Evolutionary conservation across 2,329 filamentous ascomycete species (phyloP).

Genomic region (Metarhizium guizhouense): DNA sequence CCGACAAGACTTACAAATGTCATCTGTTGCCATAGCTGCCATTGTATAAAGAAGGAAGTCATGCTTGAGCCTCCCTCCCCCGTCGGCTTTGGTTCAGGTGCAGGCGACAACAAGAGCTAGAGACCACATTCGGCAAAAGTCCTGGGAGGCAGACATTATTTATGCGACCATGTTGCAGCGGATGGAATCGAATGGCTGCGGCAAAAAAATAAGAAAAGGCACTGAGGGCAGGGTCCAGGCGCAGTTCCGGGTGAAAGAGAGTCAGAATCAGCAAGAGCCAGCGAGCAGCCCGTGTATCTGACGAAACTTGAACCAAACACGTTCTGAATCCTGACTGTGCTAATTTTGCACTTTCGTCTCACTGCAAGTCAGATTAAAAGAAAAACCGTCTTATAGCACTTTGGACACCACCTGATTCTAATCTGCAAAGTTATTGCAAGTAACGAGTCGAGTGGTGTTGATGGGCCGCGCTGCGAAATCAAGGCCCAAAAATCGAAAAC

Average conservation of each 20-base stretch:
- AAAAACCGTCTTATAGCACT: no score
- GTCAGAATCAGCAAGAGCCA: constrained; percentile 6
- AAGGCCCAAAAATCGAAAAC: not conserved
- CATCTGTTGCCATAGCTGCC: constrained; percentile 84
- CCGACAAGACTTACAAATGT: constrained; percentile 59
- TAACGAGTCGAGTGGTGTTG: not conserved
- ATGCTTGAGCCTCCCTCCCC: constrained; percentile 12
- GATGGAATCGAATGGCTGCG: not conserved
- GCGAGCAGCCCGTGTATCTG: constrained; percentile 1
- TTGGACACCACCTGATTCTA: not conserved
- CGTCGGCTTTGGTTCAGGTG: not conserved
- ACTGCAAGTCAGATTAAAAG: no score
- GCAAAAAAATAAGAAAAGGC: not conserved
- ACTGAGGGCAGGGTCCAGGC: not conserved
- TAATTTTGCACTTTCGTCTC: not conserved
- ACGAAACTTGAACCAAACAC: not conserved
- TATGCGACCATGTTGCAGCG: not conserved
- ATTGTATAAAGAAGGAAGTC: constrained; percentile 53
- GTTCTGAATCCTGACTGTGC: not conserved
- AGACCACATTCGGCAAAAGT: not conserved
- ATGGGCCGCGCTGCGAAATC: not conserved
- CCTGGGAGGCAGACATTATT: not conserved
- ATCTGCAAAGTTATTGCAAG: not conserved
- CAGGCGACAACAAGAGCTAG: not conserved
- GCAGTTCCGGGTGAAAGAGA: not conserved